Evolutionary conservation across 352 stramenopile species (phyloP).

Genomic region (Pythium grandisporangium): DNA sequence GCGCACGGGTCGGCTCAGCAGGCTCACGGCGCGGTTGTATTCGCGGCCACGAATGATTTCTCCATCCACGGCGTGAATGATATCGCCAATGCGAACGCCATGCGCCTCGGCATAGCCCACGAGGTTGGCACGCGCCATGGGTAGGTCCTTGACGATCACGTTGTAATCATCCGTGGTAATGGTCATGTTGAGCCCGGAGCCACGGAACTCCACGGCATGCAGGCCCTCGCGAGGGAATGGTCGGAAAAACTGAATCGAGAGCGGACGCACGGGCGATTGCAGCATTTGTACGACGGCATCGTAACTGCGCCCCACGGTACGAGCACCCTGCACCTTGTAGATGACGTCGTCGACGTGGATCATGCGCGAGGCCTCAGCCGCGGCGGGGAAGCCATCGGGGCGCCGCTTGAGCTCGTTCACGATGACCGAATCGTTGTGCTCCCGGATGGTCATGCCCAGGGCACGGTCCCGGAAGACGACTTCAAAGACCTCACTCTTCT

Average conservation of each 20-base stretch:
- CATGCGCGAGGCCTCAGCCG: slow-evolving; percentile 39
- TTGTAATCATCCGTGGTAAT: slow-evolving; percentile 82
- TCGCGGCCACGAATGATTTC: slow-evolving; percentile 69
- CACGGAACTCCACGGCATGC: slow-evolving; percentile 77
- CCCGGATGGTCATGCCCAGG: slow-evolving; percentile 78
- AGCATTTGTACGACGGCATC: slow-evolving; percentile 83
- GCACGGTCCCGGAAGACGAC: slow-evolving; percentile 59
- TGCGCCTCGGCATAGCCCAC: slow-evolving; percentile 77
- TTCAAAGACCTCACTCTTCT: slow-evolving; percentile 71
- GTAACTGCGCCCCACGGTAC: slow-evolving; percentile 70
- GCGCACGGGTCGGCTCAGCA: slow-evolving; percentile 50
- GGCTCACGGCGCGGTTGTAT: slow-evolving; percentile 74
- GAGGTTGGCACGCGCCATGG: slow-evolving; percentile 75
- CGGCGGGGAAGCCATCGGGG: slow-evolving; percentile 32
- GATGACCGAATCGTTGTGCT: slow-evolving; percentile 77
- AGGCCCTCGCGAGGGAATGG: slow-evolving; percentile 67
- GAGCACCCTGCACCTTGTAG: slow-evolving; percentile 77
- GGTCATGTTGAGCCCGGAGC: slow-evolving; percentile 75
- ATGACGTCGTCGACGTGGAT: slow-evolving; percentile 75
- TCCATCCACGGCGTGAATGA: slow-evolving; percentile 73
- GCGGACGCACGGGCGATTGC: slow-evolving; percentile 59
- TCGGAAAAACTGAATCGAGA: slow-evolving; percentile 79
- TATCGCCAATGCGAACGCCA: slow-evolving; percentile 69
- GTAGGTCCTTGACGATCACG: slow-evolving; percentile 78
- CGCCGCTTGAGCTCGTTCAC: slow-evolving; percentile 79